These are phyloP conservation scores for Lizonia empirigonia DNA, from an alignment of 2,329 filamentous ascomycete species.

Conservation along the genomic window DNA sequence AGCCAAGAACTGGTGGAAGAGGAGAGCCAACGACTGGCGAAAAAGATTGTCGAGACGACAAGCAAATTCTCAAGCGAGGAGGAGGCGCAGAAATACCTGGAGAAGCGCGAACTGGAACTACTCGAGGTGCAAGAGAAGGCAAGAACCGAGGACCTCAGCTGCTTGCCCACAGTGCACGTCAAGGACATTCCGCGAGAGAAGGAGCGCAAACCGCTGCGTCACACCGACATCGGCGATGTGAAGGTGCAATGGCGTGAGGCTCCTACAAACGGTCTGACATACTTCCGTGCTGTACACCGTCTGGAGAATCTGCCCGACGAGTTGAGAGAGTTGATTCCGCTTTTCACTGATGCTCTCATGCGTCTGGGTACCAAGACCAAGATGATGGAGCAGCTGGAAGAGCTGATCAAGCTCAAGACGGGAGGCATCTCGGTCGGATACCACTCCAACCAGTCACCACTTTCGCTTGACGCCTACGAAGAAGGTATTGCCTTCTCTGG, in stretches of 20 bases:
- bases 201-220: constrained; percentile 71
- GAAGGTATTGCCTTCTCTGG: constrained; percentile 87
- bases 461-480: constrained; percentile 69
- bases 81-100: constrained; percentile 72
- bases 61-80: constrained; percentile 72
- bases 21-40: constrained; percentile 74
- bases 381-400: constrained; percentile 93
- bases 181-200: constrained; percentile 84
- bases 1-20: constrained; percentile 75
- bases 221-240: constrained; percentile 63
- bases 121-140: constrained; percentile 83
- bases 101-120: constrained; percentile 78
- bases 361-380: constrained; percentile 85
- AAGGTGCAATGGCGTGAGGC: constrained; percentile 89
- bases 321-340: constrained; percentile 79
- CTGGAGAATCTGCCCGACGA: constrained; percentile 82
- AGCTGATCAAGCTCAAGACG: constrained; percentile 94
- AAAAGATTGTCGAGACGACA: constrained; percentile 74
- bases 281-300: constrained; percentile 87
- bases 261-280: constrained; percentile 93
- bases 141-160: constrained; percentile 82
- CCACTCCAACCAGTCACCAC: constrained; percentile 78
- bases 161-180: constrained; percentile 84
- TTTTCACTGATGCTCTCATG: constrained; percentile 93
- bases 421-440: constrained; percentile 87